Evolutionary conservation across 2,329 filamentous ascomycete species (phyloP).

Genomic region (Colletotrichum acutatum): DNA sequence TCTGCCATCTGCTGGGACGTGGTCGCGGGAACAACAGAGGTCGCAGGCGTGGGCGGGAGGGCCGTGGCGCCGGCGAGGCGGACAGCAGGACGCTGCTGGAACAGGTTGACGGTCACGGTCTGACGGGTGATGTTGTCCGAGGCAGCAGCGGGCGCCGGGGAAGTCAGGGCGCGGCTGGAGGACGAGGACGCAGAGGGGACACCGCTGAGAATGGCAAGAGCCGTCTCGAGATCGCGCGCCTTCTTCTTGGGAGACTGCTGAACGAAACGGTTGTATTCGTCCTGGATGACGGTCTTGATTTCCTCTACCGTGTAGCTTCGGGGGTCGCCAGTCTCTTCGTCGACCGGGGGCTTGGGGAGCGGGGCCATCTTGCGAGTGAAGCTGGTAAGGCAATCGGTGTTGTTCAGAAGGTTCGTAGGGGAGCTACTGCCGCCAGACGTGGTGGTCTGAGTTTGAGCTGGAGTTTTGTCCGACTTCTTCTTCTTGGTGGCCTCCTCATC

Average conservation of each 20-base stretch:
- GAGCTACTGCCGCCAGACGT: not conserved
- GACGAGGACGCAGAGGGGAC: not conserved
- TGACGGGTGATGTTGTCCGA: slow-evolving; percentile 6
- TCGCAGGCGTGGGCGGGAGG: slow-evolving; percentile 26
- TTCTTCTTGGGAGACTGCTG: slow-evolving; percentile 23
- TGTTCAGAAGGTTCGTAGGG: not conserved
- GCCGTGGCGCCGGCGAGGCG: not conserved
- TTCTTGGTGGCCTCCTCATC: not conserved
- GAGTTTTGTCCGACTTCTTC: not conserved
- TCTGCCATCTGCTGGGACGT: slow-evolving; percentile 9
- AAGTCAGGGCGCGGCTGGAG: too few relatives aligned
- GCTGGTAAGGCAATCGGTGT: not conserved
- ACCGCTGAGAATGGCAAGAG: not conserved
- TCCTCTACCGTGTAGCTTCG: slow-evolving; percentile 19
- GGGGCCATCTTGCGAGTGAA: not conserved
- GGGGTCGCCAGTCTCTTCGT: not conserved
- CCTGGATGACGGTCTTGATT: slow-evolving; percentile 19
- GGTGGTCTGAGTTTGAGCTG: not conserved
- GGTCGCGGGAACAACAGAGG: not conserved
- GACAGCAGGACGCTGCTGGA: not conserved
- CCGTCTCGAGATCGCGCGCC: not conserved
- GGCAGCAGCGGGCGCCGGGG: not conserved
- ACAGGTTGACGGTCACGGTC: slow-evolving; percentile 7
- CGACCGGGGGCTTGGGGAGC: not conserved
- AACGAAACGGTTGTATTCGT: slow-evolving; percentile 12